Evolutionary conservation across 164 flowering plant species (phyloP), one percentile per base, ranked within the genome.

Genomic region (Hamamelis virginiana): DNA sequence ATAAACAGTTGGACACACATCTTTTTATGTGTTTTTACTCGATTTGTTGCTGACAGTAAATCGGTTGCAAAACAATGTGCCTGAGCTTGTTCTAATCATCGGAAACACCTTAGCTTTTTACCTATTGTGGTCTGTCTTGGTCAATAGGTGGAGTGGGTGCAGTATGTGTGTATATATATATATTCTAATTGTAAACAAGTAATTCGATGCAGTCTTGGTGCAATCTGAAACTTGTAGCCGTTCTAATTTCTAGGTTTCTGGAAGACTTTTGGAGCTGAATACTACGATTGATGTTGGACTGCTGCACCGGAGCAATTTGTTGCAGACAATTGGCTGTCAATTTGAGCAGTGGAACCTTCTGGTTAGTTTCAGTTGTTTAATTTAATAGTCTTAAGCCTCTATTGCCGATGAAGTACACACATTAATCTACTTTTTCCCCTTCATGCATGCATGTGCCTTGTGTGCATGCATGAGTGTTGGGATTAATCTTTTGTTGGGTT

Each of bases 281-380:
- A 85, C 86, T 50, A 87, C 97, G 15, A 84, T 90, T n/a, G 97
- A 90, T 83, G 78, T 76, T 72, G 97, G 97, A 50, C 68, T 82
- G 59, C 43, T 75, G 25, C 97, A 87, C 68, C 81, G 86, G 25
- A 80, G 75, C 38, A 90, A 78, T 68, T 44, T 85, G 64, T 69
- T 92, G 60, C 81, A 81, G 47, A 79, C 80, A 18, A 84, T 90
- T 77, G 83, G 82, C 55, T 68, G 79, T 70, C 84, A 92, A 53
- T 81, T 71, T 80, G 95, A 86, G 79, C 86, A 77, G 66, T 92
- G 97, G 96, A 83, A 76, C 66, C 70, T 78, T 73, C 75, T 88
- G 94, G 97, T 91, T 13, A 75, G 82, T 78, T 69, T 61, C 47
- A 46, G 26, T 75, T 64, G 9, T 8, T 60, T 65, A 33, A 28